These are phyloP conservation scores for Scleroderma citrinum DNA, from an alignment of 768 basidiomycete genomes.

Conservation along the genomic window DNA sequence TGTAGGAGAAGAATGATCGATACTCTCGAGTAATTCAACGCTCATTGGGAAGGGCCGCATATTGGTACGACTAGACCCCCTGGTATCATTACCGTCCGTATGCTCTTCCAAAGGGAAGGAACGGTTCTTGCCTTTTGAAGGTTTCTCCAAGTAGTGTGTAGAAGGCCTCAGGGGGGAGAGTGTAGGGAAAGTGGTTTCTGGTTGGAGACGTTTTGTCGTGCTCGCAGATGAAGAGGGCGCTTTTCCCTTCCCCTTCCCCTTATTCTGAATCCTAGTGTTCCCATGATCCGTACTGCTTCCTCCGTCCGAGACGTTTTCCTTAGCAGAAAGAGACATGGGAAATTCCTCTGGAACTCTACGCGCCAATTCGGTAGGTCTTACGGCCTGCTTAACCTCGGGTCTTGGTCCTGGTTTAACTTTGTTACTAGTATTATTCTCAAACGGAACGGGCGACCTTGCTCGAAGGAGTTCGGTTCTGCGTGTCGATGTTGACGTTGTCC, in stretches of 20 bases:
- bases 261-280: constrained; percentile 8
- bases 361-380: neutral
- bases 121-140: constrained; percentile 13
- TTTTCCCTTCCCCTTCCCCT: neutral
- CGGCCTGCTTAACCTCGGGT: neutral
- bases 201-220: constrained; percentile 2
- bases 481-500: neutral
- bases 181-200: constrained; percentile 15
- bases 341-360: constrained; percentile 18
- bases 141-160: neutral
- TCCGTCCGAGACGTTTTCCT: constrained; percentile 16
- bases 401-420: neutral
- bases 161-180: constrained; percentile 21
- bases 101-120: constrained; percentile 4
- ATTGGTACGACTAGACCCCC: neutral
- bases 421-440: neutral
- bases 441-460: constrained; percentile 5
- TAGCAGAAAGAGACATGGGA: constrained; percentile 19
- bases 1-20: constrained; percentile 24
- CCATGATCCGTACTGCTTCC: constrained; percentile 6
- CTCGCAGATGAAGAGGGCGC: neutral
- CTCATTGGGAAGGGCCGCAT: constrained; percentile 45
- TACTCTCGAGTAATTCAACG: constrained; percentile 37
- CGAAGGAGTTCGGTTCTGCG: constrained; percentile 3
- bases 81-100: neutral